Evolutionary conservation across 2,329 filamentous ascomycete species (phyloP).

Genomic region (Paecilomyces variotii): DNA sequence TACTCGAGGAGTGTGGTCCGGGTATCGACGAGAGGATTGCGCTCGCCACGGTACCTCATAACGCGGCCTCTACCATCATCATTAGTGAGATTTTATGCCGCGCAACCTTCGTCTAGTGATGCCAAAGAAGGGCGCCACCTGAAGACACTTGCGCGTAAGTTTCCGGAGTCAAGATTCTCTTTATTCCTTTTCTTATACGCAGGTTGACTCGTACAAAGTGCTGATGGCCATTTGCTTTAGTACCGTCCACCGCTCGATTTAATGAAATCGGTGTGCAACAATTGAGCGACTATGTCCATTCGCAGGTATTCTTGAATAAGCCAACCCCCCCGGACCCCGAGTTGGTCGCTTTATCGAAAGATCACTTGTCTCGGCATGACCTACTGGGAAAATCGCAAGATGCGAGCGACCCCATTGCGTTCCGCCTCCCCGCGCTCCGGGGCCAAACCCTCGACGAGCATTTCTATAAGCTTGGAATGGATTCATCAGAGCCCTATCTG

Average conservation of each 20-base stretch:
- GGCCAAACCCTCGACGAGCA: constrained; percentile 85
- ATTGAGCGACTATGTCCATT: constrained; percentile 71
- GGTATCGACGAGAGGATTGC: constrained; percentile 17
- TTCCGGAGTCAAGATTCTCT: neutral
- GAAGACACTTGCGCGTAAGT: constrained; percentile 22
- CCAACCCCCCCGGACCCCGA: constrained; percentile 53
- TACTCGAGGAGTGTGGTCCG: constrained; percentile 22
- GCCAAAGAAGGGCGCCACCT: constrained; percentile 2
- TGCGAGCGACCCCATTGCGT: constrained; percentile 64
- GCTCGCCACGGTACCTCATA: constrained; percentile 11
- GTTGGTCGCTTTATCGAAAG: constrained; percentile 69
- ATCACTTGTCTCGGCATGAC: constrained; percentile 79
- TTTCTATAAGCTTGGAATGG: constrained; percentile 78
- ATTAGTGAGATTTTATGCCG: constrained; percentile 7
- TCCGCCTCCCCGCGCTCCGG: constrained; percentile 73
- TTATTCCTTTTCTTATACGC: neutral
- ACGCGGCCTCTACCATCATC: constrained; percentile 8
- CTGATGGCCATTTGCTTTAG: constrained; percentile 11
- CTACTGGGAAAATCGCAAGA: constrained; percentile 86
- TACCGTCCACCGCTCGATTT: constrained; percentile 55
- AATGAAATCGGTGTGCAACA: constrained; percentile 96
- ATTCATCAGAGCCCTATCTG: constrained; percentile 80
- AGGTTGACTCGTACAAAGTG: neutral
- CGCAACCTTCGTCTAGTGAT: constrained; percentile 8
- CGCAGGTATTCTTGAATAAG: constrained; percentile 66